phyloP scores from a whole-genome alignment of 2,329 filamentous ascomycete genomes.

The Escovopsis sp. region DNA sequence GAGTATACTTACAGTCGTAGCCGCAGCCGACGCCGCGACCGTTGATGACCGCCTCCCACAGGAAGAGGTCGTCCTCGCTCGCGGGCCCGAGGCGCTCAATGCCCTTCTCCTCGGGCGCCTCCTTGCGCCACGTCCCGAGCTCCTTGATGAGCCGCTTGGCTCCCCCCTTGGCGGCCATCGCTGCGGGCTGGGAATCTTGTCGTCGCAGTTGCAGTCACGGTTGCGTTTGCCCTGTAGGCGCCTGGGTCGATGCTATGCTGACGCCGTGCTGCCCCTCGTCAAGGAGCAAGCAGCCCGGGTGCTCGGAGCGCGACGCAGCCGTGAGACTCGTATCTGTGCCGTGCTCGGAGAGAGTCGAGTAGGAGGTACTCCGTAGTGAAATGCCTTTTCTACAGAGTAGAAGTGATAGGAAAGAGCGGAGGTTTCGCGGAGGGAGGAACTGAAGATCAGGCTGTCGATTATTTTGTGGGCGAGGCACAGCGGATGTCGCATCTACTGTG shows the following conservation, averaged over 20 bases:
- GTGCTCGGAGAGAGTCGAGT: no score
- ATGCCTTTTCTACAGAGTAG: no score
- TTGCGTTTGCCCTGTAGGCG: background rate
- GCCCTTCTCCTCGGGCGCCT: constrained; percentile 33
- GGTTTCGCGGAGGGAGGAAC: no score
- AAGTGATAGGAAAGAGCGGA: no score
- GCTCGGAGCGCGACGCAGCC: no score
- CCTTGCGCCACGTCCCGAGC: constrained; percentile 36
- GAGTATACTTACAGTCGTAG: constrained; percentile 34
- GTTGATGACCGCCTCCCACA: constrained; percentile 46
- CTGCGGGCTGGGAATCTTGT: background rate
- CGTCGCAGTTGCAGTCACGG: background rate
- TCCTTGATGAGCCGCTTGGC: constrained; percentile 44
- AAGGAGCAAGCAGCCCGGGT: no score
- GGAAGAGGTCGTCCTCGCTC: constrained; percentile 38
- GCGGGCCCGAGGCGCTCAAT: constrained; percentile 45
- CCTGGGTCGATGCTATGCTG: background rate
- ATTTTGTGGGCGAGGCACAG: no score
- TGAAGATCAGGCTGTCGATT: no score
- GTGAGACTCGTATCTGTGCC: no score
- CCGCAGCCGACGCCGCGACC: constrained; percentile 39
- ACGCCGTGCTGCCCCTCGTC: no score
- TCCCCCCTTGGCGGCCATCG: constrained; percentile 28
- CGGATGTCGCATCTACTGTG: no score
- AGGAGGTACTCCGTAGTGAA: no score